These are phyloP conservation scores for Cercophora newfieldiana DNA, from an alignment of 495 filamentous ascomycete genomes.

Conservation along the genomic window DNA sequence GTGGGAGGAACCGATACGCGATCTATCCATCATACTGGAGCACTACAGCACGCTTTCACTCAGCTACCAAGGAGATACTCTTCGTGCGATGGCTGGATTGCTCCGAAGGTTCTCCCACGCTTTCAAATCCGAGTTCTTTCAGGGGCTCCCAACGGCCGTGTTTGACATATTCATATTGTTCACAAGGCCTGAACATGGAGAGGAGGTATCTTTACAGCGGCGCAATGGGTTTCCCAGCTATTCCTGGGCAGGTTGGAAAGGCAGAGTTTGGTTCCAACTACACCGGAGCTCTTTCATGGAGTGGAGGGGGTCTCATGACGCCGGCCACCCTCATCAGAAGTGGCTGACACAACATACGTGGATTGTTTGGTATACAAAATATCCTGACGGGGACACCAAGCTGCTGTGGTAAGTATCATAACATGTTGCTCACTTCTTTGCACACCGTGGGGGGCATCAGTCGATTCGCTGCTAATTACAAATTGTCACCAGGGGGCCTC, in stretches of 20 bases:
- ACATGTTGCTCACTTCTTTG: too few relatives aligned
- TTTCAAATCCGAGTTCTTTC: slow-evolving; percentile 13
- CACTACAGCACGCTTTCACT: slow-evolving; percentile 21
- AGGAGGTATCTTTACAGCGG: slow-evolving; percentile 1
- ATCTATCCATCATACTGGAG: slow-evolving; percentile 12
- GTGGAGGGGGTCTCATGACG: too few relatives aligned
- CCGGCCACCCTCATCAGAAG: too few relatives aligned
- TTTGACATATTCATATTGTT: slow-evolving; percentile 20
- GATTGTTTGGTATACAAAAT: slow-evolving; percentile 24
- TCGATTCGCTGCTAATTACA: too few relatives aligned
- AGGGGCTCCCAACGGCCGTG: slow-evolving; percentile 19
- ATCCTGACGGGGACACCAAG: slow-evolving; percentile 13
- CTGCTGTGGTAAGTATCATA: too few relatives aligned
- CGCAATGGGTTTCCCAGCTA: slow-evolving; percentile 21
- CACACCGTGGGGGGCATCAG: too few relatives aligned
- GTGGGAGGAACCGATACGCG: not conserved
- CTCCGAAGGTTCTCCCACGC: slow-evolving; percentile 18
- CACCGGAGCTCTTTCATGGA: not conserved
- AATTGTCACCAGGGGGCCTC: too few relatives aligned
- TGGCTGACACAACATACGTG: slow-evolving; percentile 14
- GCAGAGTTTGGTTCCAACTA: not conserved
- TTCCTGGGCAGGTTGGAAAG: slow-evolving; percentile 23
- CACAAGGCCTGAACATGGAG: not conserved
- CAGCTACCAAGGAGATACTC: slow-evolving; percentile 15
- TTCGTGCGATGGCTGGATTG: slow-evolving; percentile 21